These are phyloP conservation scores for Globisporangium okanoganense DNA, from an alignment of 352 stramenopile species.

Conservation along the genomic window DNA sequence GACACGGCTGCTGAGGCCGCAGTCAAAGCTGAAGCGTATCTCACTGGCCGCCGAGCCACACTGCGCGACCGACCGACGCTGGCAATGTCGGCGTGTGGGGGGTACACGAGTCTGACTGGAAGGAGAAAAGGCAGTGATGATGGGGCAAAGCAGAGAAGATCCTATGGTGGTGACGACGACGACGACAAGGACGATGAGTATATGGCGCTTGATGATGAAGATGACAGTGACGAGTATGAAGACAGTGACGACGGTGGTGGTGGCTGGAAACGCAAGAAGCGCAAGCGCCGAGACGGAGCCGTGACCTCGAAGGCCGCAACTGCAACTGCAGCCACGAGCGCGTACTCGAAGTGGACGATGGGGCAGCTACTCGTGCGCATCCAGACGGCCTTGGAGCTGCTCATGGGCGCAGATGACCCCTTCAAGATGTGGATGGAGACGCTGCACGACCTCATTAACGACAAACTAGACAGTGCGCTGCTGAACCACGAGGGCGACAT, in stretches of 20 bases:
- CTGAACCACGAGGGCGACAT: constrained; percentile 15
- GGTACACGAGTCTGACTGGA: not conserved
- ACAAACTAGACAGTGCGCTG: constrained; percentile 20
- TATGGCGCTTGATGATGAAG: constrained; percentile 10
- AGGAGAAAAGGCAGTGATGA: not conserved
- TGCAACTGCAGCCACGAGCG: not conserved
- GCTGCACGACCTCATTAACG: constrained; percentile 30
- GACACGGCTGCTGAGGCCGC: not conserved
- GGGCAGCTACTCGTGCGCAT: constrained; percentile 35
- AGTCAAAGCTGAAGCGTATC: not conserved
- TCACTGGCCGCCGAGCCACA: not conserved
- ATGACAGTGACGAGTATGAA: constrained; percentile 2
- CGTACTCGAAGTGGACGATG: constrained; percentile 49
- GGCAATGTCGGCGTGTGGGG: not conserved
- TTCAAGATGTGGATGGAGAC: constrained; percentile 23
- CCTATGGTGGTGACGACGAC: not conserved
- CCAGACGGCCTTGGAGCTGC: constrained; percentile 20
- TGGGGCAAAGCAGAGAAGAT: not conserved
- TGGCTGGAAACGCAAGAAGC: not conserved
- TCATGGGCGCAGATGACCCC: constrained; percentile 20
- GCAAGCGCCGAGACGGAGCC: not conserved
- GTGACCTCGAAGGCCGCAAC: not conserved
- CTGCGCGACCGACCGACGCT: not conserved
- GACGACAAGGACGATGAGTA: constrained; percentile 12
- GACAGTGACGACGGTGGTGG: not conserved